Evolutionary conservation across 2,329 filamentous ascomycete genomes (phyloP), one percentile per base, ranked within the genome.

Genomic region (Xylaria polymorpha): DNA sequence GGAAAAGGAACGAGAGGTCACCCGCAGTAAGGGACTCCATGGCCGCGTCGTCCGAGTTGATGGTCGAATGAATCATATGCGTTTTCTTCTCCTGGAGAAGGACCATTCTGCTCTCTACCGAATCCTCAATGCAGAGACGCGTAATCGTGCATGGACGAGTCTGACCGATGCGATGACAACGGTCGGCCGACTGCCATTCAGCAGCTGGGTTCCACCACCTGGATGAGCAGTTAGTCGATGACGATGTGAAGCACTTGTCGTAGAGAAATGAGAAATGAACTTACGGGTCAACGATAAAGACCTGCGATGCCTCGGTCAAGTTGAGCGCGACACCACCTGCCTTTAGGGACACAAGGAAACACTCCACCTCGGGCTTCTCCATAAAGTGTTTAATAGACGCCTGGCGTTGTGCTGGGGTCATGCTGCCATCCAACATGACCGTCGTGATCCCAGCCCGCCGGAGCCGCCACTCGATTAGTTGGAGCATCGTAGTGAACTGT

Each of bases 131-230:
- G 78, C 94, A 97, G 12, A 99, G 88, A 35, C 96, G 90, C 1
- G 94, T 98, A 75, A 99, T 97, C 43, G 93, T 93, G 79, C 96
- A 98, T 35, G 95, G 95, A 8, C 96, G 92, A 56, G 91, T 93
- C 83, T 99, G 96, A 39, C 96, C 96, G 74, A 98, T 99, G 65
- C 96, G 94, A 81, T 98, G 96, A 77, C 92, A 94, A 72, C 93
- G 88, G 79, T 99, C 96, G 2, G 96, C 96, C 70, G 92, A 96
- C 82, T 99, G 96, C 96, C 96, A 99, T 82, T 99, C 96, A 0
- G 95, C 95, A n/a, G 94, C 94, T n/a, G 96, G 96, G 75, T 98
- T 98, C 96, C 96, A 99, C 96, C 96, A 98, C 74, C 92, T 94
- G 68, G 32, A 20, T 61, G 50, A 46, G 82, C 61, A 61, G 83